phyloP scores from a whole-genome alignment of 208 protist genomes.

The Phytomonas sp. region DNA sequence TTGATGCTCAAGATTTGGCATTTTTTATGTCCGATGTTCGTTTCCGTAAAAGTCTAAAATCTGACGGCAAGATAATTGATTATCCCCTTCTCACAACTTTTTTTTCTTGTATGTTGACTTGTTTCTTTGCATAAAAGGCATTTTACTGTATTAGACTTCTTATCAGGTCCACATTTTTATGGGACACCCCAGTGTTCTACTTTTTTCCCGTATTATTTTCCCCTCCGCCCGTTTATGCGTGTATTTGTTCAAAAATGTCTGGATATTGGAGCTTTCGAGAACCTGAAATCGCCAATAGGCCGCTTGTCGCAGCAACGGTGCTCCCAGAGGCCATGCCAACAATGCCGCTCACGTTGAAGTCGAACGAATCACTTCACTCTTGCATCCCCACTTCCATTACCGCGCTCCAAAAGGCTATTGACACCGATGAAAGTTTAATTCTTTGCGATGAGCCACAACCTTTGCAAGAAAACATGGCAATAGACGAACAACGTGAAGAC shows the following conservation, averaged over 20 bases:
- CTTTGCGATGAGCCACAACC: not conserved
- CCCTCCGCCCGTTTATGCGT: not conserved
- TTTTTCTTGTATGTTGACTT: not conserved
- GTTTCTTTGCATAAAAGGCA: not conserved
- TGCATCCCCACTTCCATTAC: not conserved
- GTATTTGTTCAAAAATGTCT: not conserved
- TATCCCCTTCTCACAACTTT: not conserved
- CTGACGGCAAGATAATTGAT: not conserved
- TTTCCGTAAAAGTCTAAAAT: not conserved
- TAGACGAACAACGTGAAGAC: not conserved
- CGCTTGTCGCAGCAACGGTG: not conserved
- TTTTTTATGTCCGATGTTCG: not conserved
- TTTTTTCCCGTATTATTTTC: not conserved
- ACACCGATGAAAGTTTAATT: not conserved
- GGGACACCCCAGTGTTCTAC: not conserved
- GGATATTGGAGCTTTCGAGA: not conserved
- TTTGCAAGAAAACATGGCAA: not conserved
- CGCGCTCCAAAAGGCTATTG: not conserved
- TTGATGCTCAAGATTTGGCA: not conserved
- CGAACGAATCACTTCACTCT: not conserved
- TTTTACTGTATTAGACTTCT: not conserved
- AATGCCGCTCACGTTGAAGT: not conserved
- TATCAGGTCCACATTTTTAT: not conserved
- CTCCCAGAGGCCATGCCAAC: not conserved
- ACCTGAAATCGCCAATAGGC: not conserved